These are phyloP conservation scores for Globisporangium spiculum DNA, from an alignment of 352 stramenopile genomes.

Conservation along the genomic window DNA sequence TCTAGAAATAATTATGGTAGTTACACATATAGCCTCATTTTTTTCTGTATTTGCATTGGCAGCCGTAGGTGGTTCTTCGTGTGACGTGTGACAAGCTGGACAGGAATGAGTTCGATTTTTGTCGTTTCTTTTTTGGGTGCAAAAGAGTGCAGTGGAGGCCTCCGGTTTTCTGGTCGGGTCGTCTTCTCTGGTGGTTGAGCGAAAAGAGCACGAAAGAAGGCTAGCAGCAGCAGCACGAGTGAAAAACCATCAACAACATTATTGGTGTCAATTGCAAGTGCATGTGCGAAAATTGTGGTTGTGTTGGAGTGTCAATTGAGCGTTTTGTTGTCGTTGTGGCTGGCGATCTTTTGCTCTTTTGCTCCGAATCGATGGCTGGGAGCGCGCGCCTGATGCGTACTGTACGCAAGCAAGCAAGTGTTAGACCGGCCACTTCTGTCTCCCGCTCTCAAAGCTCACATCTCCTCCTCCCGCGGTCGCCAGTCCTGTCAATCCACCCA, in stretches of 20 bases:
- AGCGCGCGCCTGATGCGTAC: background rate
- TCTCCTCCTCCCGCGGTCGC: background rate
- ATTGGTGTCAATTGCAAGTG: background rate
- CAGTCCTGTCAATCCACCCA: background rate
- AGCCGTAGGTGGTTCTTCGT: background rate
- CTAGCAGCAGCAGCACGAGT: background rate
- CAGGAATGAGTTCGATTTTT: constrained; percentile 2
- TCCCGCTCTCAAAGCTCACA: background rate
- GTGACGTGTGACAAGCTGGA: constrained; percentile 3
- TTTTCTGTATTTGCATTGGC: background rate
- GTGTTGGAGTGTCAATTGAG: background rate
- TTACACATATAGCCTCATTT: background rate
- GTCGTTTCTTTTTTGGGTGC: background rate
- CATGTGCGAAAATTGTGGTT: background rate
- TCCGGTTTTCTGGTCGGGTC: background rate
- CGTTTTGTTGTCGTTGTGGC: background rate
- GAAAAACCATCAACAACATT: background rate
- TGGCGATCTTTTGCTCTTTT: background rate
- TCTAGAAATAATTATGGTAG: background rate
- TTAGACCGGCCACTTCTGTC: background rate
- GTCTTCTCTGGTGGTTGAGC: background rate
- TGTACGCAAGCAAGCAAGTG: background rate
- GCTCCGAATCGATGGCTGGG: background rate
- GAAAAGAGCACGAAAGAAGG: background rate
- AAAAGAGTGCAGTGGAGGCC: background rate